Conservation (phyloP, 1,284 basidiomycete species). For the Trichosporon sp. region DNA sequence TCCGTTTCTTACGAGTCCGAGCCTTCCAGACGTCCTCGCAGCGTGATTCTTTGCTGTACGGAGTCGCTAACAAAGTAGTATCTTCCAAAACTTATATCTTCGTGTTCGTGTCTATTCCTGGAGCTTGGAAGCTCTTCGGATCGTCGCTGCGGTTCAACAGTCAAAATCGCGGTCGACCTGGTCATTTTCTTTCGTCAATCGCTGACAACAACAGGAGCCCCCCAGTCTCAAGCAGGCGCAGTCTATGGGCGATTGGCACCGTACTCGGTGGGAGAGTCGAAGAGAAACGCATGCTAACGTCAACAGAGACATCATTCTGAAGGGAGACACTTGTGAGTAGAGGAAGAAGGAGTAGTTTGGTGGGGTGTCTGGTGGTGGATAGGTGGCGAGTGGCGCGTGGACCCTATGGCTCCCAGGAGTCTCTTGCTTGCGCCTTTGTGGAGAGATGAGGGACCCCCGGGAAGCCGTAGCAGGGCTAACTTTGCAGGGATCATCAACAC, state of each 20-base stretch:
- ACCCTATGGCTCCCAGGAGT: neutral
- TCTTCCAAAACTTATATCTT: neutral
- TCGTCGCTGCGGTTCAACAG: too few species aligned
- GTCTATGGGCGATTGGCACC: conserved; percentile 95
- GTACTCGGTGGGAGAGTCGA: conserved; percentile 60
- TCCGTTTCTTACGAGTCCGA: neutral
- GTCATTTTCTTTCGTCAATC: neutral
- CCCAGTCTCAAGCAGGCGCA: conserved; percentile 69
- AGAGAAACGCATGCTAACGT: neutral
- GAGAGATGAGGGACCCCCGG: too few species aligned
- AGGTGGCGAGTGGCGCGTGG: neutral
- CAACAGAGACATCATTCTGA: conserved; percentile 69
- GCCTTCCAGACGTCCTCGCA: neutral
- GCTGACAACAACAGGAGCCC: neutral
- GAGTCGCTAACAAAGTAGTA: neutral
- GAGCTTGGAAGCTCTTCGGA: too few species aligned
- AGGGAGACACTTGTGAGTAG: conserved; percentile 56
- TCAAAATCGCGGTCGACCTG: too few species aligned
- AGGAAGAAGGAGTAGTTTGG: neutral
- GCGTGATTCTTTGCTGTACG: neutral
- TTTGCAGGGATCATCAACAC: conserved; percentile 79
- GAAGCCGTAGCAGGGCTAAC: conserved; percentile 43
- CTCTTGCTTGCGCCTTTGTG: too few species aligned
- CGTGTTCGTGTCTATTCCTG: too few species aligned
- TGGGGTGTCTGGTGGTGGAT: neutral